A percentile compares a stretch with the other conserved stretches of the same genome.
Conservation (phyloP, 1,284 basidiomycete species). For the Malassezia slooffiae region DNA sequence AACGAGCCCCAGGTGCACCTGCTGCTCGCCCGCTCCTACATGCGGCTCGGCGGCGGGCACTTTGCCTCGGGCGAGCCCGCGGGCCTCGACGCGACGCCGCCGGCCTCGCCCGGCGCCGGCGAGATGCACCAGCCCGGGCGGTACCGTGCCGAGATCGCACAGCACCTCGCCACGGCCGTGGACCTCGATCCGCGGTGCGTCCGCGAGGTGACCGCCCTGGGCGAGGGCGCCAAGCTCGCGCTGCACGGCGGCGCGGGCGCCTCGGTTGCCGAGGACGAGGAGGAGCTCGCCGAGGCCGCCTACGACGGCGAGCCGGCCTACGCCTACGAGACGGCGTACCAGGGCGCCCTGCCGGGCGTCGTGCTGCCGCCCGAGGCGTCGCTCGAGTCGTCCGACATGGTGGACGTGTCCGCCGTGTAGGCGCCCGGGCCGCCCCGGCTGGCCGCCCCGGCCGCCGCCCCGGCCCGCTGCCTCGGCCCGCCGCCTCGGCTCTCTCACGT, state of each 20-base stretch:
- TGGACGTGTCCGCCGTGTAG: too few relatives aligned
- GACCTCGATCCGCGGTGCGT: conserved; percentile 28
- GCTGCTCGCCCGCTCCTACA: conserved; percentile 40
- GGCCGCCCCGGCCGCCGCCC: too few relatives aligned
- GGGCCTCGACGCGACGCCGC: conserved; percentile 1
- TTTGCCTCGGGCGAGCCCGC: conserved; percentile 26
- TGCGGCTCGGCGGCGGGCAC: conserved; percentile 34
- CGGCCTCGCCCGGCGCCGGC: conserved; percentile 5
- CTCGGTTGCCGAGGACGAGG: conserved; percentile 12
- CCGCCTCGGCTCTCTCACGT: too few relatives aligned
- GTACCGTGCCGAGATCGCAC: conserved; percentile 29
- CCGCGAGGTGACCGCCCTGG: conserved; percentile 12
- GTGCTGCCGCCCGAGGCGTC: too few relatives aligned
- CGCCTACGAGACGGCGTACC: too few relatives aligned
- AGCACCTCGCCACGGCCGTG: conserved; percentile 31
- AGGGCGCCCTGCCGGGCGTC: too few relatives aligned
- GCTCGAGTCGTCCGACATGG: too few relatives aligned
- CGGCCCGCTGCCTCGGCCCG: too few relatives aligned
- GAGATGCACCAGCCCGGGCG: conserved; percentile 14
- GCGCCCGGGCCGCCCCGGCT: too few relatives aligned
- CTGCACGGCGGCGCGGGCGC: conserved; percentile 4
- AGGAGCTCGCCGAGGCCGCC: too few relatives aligned
- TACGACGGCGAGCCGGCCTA: too few relatives aligned
- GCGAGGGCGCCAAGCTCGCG: conserved; percentile 13
- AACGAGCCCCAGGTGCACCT: conserved; percentile 39